These are phyloP conservation scores for Ophiocordyceps camponoti-floridani DNA, from an alignment of 2,329 filamentous ascomycete species.

Conservation along the genomic window DNA sequence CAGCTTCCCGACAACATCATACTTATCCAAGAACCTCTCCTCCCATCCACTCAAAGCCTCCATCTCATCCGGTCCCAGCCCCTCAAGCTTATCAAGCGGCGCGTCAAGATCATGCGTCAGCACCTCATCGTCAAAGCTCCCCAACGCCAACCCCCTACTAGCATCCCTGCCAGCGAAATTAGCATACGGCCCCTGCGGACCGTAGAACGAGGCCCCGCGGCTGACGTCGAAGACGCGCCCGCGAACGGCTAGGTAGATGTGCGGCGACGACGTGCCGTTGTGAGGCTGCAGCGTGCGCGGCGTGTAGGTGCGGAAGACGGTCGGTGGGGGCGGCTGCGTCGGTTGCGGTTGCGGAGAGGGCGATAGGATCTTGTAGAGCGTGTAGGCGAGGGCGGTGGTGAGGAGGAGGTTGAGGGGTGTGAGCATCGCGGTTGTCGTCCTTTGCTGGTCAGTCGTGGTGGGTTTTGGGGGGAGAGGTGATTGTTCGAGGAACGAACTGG, in stretches of 20 bases:
- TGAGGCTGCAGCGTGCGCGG: constrained; percentile 68
- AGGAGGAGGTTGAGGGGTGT: constrained; percentile 49
- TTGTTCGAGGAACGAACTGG: background rate
- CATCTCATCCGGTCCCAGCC: constrained; percentile 55
- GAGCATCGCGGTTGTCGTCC: constrained; percentile 23
- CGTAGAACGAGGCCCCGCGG: constrained; percentile 81
- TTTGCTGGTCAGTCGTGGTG: background rate
- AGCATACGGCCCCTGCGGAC: constrained; percentile 82
- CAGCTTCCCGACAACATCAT: constrained; percentile 79
- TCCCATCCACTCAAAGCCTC: constrained; percentile 84
- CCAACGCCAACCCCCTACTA: constrained; percentile 68
- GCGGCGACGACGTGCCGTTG: constrained; percentile 64
- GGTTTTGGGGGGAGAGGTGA: constrained; percentile 13
- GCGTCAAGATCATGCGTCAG: constrained; percentile 78
- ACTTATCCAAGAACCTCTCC: constrained; percentile 84
- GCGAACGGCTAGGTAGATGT: constrained; percentile 71
- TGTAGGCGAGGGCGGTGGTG: constrained; percentile 35
- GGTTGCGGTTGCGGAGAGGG: constrained; percentile 28
- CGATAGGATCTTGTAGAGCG: constrained; percentile 31
- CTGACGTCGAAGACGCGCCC: constrained; percentile 85
- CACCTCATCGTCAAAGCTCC: constrained; percentile 92
- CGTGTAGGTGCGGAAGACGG: constrained; percentile 53
- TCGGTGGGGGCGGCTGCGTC: constrained; percentile 34
- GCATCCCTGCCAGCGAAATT: constrained; percentile 95
- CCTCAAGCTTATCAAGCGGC: constrained; percentile 59